These are phyloP conservation scores for Tritrichomonas musculus DNA, from an alignment of 208 protist genomes.

Conservation along the genomic window DNA sequence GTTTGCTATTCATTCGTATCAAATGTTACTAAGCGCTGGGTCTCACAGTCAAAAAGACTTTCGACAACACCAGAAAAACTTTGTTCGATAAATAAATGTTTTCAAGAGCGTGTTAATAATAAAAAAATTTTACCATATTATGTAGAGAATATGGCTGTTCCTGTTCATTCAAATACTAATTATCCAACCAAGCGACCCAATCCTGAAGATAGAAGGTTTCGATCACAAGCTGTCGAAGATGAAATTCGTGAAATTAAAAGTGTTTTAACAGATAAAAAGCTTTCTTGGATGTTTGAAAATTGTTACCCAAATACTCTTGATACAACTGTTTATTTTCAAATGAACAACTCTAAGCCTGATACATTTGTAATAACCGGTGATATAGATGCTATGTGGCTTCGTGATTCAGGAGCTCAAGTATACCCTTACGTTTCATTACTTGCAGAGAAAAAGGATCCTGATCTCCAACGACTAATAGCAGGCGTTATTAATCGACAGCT, in stretches of 20 bases:
- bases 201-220: constrained; percentile 36
- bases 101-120: too few species aligned
- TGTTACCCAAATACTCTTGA: constrained; percentile 53
- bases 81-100: too few species aligned
- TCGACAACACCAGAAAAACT: too few species aligned
- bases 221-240: constrained; percentile 33
- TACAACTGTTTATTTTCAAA: constrained; percentile 44
- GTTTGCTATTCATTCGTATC: too few species aligned
- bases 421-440: constrained; percentile 44
- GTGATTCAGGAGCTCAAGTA: constrained; percentile 51
- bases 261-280: constrained; percentile 38
- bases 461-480: constrained; percentile 37
- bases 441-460: constrained; percentile 10
- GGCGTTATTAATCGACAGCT: constrained; percentile 46
- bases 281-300: constrained; percentile 49
- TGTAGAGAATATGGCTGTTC: too few species aligned
- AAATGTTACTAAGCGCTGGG: too few species aligned
- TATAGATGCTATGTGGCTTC: constrained; percentile 54
- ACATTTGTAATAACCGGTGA: constrained; percentile 53
- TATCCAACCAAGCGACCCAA: constrained; percentile 29
- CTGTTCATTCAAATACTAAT: too few species aligned
- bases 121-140: too few species aligned
- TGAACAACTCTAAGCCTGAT: neutral
- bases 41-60: too few species aligned
- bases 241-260: constrained; percentile 23